Conservation (phyloP, 306 rosid species). For the Hippophae gyantsensis region DNA sequence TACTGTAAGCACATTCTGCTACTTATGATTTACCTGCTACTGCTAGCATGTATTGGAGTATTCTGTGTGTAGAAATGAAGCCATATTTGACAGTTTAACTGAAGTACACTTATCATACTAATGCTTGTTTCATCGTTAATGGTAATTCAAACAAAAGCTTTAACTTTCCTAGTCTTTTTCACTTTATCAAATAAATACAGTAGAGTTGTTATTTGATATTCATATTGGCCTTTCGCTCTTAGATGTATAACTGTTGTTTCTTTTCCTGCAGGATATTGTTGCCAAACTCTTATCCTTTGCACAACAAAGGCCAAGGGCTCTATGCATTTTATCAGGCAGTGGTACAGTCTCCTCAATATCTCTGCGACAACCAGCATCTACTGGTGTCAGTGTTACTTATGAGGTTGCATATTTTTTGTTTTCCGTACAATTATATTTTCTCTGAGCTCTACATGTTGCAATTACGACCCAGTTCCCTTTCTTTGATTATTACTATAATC, state of each 20-base stretch:
- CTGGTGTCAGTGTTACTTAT: conserved; percentile 47
- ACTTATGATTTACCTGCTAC: too few species aligned
- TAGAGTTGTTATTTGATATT: background rate
- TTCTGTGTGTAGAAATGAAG: too few species aligned
- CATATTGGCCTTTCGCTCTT: background rate
- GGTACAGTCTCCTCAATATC: conserved; percentile 73
- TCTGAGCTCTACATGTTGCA: background rate
- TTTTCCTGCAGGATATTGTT: conserved; percentile 67
- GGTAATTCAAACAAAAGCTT: background rate
- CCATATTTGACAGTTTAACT: too few species aligned
- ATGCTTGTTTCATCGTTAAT: background rate
- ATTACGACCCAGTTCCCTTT: background rate
- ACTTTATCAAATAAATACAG: background rate
- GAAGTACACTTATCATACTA: background rate
- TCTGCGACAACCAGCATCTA: conserved; percentile 83
- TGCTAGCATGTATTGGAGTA: too few species aligned
- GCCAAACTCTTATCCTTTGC: conserved; percentile 64
- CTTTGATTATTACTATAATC: too few species aligned
- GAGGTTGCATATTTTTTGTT: conserved; percentile 39
- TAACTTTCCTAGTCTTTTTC: background rate
- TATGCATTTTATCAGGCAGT: conserved; percentile 76
- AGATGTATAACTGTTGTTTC: background rate
- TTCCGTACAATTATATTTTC: background rate
- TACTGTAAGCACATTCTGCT: too few species aligned
- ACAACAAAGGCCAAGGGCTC: conserved; percentile 83